phyloP scores from a whole-genome alignment of 2,329 filamentous ascomycete genomes.

The Colletotrichum camelliae region DNA sequence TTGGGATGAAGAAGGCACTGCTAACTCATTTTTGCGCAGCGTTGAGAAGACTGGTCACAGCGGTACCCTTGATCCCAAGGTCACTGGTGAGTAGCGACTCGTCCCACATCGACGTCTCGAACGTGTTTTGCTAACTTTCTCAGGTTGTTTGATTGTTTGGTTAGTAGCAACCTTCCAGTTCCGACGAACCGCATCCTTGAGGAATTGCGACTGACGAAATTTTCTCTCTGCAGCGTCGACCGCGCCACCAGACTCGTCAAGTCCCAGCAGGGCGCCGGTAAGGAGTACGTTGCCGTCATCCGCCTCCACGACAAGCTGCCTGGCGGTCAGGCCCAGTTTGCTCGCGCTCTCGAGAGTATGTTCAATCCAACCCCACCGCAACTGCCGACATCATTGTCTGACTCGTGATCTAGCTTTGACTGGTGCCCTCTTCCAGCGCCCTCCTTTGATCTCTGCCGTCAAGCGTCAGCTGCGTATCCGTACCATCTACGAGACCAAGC shows the following conservation, averaged over 20 bases:
- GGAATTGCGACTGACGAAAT: not conserved
- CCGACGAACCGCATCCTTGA: not conserved
- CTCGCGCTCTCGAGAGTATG: constrained; percentile 82
- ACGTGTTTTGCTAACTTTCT: constrained; percentile 29
- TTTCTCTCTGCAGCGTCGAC: constrained; percentile 65
- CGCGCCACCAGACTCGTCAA: constrained; percentile 97
- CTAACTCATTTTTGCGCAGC: constrained; percentile 44
- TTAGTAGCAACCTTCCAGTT: not conserved
- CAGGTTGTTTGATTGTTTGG: constrained; percentile 23
- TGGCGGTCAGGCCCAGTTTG: constrained; percentile 91
- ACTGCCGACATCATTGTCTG: not conserved
- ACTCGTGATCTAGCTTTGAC: constrained; percentile 64
- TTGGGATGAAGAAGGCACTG: not conserved
- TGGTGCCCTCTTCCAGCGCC: constrained; percentile 95
- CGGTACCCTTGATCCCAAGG: constrained; percentile 97
- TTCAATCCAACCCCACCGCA: not conserved
- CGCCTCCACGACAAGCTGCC: constrained; percentile 94
- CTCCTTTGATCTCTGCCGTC: constrained; percentile 96
- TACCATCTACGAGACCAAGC: constrained; percentile 96
- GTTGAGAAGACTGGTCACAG: constrained; percentile 98
- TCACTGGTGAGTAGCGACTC: constrained; percentile 67
- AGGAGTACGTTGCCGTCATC: constrained; percentile 97
- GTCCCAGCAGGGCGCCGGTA: constrained; percentile 97
- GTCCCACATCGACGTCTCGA: constrained; percentile 82
- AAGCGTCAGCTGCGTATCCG: constrained; percentile 98